A percentile compares a stretch with the other conserved stretches of the same genome.
phyloP scores from a whole-genome alignment of 139 green algal species.

The Nannochloris sp. region DNA sequence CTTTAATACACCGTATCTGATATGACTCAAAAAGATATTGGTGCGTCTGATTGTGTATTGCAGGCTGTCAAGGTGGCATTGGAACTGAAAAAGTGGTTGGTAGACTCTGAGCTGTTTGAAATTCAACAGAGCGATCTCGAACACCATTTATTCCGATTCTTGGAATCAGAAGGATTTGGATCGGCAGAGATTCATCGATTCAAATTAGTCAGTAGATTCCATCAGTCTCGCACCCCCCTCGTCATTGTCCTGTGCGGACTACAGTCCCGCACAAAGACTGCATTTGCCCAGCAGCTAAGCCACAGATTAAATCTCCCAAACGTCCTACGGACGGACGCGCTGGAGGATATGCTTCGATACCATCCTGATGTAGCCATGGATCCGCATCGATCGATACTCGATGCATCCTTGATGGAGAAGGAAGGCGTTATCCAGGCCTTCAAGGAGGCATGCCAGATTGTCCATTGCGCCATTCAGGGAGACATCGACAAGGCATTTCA shows the following conservation, averaged over 20 bases:
- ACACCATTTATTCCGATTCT: slow-evolving; percentile 62
- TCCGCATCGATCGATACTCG: slow-evolving; percentile 4
- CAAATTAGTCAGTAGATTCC: slow-evolving; percentile 71
- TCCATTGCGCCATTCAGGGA: slow-evolving; percentile 61
- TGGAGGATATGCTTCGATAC: slow-evolving; percentile 52
- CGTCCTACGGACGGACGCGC: slow-evolving; percentile 81
- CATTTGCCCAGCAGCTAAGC: slow-evolving; percentile 80
- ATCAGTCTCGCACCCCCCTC: slow-evolving; percentile 58
- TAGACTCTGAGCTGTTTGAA: slow-evolving; percentile 70
- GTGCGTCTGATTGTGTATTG: not conserved
- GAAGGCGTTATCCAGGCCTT: slow-evolving; percentile 30
- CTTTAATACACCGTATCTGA: no score
- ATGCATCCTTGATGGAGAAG: slow-evolving; percentile 22
- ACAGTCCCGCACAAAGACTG: slow-evolving; percentile 83
- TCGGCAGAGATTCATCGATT: slow-evolving; percentile 68
- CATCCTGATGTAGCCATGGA: not conserved
- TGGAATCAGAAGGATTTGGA: slow-evolving; percentile 63
- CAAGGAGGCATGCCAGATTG: slow-evolving; percentile 42
- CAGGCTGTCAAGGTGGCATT: slow-evolving; percentile 85
- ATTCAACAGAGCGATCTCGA: slow-evolving; percentile 68
- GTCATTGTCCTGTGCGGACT: slow-evolving; percentile 76
- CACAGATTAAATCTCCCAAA: slow-evolving; percentile 89
- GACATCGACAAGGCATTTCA: slow-evolving; percentile 70
- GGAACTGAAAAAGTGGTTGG: slow-evolving; percentile 88
- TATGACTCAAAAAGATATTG: no score